Evolutionary conservation across 805 yeast genomes (phyloP).

Genomic region (Ogataea philodendri): DNA sequence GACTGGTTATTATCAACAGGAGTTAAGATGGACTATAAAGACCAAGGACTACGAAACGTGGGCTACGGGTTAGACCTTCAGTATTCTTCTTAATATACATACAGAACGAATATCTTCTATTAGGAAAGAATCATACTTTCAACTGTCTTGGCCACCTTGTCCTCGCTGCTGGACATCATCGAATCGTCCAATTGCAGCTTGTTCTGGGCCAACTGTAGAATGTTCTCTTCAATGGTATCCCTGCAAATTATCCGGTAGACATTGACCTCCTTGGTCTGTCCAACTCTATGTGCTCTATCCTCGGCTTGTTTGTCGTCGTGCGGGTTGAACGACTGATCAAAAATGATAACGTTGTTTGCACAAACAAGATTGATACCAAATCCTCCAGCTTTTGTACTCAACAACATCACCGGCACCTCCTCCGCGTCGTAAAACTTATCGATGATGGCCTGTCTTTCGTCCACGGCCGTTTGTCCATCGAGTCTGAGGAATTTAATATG

Average conservation of each 20-base stretch:
- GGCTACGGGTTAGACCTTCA: constrained; percentile 61
- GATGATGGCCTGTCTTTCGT: constrained; percentile 85
- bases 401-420: constrained; percentile 76
- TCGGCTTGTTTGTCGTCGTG: constrained; percentile 99
- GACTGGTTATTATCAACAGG: constrained; percentile 82
- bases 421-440: constrained; percentile 84
- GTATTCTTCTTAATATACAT: constrained; percentile 48
- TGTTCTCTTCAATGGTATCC: constrained; percentile 85
- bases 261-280: constrained; percentile 73
- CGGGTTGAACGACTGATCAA: constrained; percentile 94
- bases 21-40: constrained; percentile 46
- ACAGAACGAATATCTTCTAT: too few relatives aligned
- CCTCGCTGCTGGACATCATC: constrained; percentile 53
- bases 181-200: constrained; percentile 80
- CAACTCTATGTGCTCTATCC: constrained; percentile 97
- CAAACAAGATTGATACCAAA: constrained; percentile 96
- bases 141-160: constrained; percentile 50
- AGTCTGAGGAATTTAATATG: constrained; percentile 73
- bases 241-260: constrained; percentile 73
- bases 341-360: constrained; percentile 88
- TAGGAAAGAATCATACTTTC: constrained; percentile 44
- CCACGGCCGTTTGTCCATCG: constrained; percentile 94
- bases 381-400: constrained; percentile 98
- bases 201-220: constrained; percentile 80
- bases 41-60: constrained; percentile 45